Base-by-base conservation (phyloP, 768 basidiomycete species). In the Mycena maculata region DNA sequence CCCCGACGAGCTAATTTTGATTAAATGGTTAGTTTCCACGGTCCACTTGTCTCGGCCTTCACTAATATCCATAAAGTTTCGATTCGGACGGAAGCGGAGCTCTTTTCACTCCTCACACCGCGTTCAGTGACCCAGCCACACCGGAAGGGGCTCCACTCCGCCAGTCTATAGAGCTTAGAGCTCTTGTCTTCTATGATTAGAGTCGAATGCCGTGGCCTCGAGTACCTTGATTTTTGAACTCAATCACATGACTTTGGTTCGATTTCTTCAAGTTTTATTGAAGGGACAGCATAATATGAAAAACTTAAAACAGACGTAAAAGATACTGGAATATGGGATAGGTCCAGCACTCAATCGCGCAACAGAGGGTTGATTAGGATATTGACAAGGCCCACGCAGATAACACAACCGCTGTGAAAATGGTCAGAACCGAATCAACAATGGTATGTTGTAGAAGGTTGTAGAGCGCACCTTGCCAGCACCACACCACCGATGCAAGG, bases 11-110 rank as follows among this genome's bases (percentile, higher is more conserved):
- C 9, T 59, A 4, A 60, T 67, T 39, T 49, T 68, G 25, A 63
- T 78, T 85, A 63, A 87, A 85, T 81, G 87, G 87, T 88, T 68
- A 57, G 84, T 49, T 45, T 3, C 50, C 45, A 25, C 30, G 18
- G 28, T 6, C 11, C 16, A 33, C 30, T 10, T 2, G 18, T n/a
- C 25, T 11, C 25, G 20, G 2, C 6, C 2, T 10, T 20, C 4
- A 16, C 20, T 39, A 13, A 50, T 12, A 38, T 3, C 1, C 28
- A 52, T 5, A 11, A 20, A 67, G 67, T 36, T 68, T 18, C 23
- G 67, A 68, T 33, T 68, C 67, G 49, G 61, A 68, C 45, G 67
- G 67, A 15, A 68, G 67, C 30, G 67, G 63, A 10, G 60, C 67
- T 3, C 28, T 68, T 20, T 68, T 30, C 44, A 68, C 67, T 16